phyloP scores from a whole-genome alignment of 768 basidiomycete species.

The Termitomyces sp. region DNA sequence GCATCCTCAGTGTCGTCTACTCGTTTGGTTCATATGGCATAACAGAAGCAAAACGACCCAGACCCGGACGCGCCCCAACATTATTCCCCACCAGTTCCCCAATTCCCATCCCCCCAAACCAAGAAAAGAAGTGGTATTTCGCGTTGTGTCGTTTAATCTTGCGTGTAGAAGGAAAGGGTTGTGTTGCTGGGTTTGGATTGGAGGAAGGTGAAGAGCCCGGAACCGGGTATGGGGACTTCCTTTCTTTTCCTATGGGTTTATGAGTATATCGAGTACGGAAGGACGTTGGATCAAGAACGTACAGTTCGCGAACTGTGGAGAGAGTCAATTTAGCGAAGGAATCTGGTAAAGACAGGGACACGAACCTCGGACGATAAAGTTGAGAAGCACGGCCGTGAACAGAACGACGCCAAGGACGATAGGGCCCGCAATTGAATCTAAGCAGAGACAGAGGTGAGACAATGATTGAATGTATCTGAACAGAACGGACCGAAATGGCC shows the following conservation, averaged over 20 bases:
- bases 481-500: constrained; percentile 75
- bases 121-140: not conserved
- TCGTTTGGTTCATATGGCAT: not conserved
- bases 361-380: constrained; percentile 85
- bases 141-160: not conserved
- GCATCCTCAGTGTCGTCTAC: not conserved
- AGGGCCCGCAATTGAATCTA: constrained; percentile 83
- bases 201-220: constrained; percentile 18
- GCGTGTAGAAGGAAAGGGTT: constrained; percentile 5
- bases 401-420: constrained; percentile 76
- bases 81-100: too few relatives aligned
- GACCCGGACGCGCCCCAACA: not conserved
- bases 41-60: not conserved
- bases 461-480: not conserved
- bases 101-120: not conserved
- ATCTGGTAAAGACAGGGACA: not conserved
- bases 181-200: not conserved
- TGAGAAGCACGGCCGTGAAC: constrained; percentile 84
- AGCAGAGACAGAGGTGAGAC: not conserved
- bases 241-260: constrained; percentile 17
- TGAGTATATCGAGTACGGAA: not conserved
- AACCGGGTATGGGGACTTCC: constrained; percentile 27
- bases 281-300: not conserved
- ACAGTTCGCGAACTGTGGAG: constrained; percentile 58
- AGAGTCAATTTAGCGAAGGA: constrained; percentile 1